Base-by-base conservation (phyloP, 108 stramenopile species). In the Skeletonema tropicum region DNA sequence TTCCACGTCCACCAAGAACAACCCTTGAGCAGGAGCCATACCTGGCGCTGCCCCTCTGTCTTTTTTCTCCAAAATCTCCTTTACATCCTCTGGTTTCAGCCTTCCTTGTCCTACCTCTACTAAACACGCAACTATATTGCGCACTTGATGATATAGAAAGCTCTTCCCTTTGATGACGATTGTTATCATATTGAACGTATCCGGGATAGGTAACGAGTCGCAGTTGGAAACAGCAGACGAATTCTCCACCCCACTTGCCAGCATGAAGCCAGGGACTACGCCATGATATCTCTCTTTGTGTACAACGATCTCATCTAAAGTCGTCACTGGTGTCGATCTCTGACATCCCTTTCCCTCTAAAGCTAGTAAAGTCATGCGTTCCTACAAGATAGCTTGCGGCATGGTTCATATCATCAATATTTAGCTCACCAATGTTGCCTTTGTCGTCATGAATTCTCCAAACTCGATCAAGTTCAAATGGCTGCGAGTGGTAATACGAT, bases 21-120 rank as follows among this genome's bases (percentile, higher is more conserved):
- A 71, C 29, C 94, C 94, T 59, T 92, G 86, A 1, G 94, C 74
- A 38, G 94, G 94, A 74, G 94, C 94, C 84, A 89, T 92, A n/a
- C 66, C 77, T 2, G 88, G 80, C 32, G 86, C 88, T 62, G 46
- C 26, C 17, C 60, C 25, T 12, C 90, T 78, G 55, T 87, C 67
- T 60, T 62, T 83, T 38, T 79, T 79, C 6, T 86, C 71, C 23
- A 94, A 71, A 58, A 94, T 75, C 2, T 80, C 75, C 64, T 71
- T 71, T 2, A 90, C 82, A 60, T 87, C 79, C 6, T 65, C 63
- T 32, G 87, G 86, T 13, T 25, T 30, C 32, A 94, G 13, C 52
- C 70, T 77, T 9, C 88, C 88, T 66, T 64, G 67, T 7, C 91
- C 94, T 14, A 94, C 94, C 12, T 87, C 81, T 32, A 87, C 86